These are phyloP conservation scores for Paraleonurus japonicus DNA, from an alignment of 257 asterid species.

Conservation along the genomic window DNA sequence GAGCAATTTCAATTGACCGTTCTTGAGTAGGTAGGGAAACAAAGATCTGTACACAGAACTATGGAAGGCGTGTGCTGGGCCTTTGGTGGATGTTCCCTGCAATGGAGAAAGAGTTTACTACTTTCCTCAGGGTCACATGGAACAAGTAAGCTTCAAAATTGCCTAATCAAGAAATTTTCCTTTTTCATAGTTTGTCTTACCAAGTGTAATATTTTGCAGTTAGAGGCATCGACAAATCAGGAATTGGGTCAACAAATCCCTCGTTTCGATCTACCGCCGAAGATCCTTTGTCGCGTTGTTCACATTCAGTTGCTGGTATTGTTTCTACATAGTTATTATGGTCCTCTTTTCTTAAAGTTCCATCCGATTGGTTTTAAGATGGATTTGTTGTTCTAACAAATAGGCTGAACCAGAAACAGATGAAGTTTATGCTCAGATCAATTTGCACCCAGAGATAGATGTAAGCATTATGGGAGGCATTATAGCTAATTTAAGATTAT, in stretches of 20 bases:
- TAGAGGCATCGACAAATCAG: conserved; percentile 82
- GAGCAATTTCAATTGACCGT: conserved; percentile 15
- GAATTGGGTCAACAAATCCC: conserved; percentile 61
- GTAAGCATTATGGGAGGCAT: conserved; percentile 35
- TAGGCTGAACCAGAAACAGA: conserved; percentile 84
- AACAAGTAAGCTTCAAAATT: conserved; percentile 48
- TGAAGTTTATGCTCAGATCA: conserved; percentile 85
- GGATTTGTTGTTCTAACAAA: background rate
- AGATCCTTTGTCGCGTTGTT: conserved; percentile 72
- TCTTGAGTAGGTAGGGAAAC: conserved; percentile 34
- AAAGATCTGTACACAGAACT: conserved; percentile 54
- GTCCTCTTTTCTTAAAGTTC: background rate
- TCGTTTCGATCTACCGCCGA: conserved; percentile 63
- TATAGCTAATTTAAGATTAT: background rate
- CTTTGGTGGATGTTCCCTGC: conserved; percentile 72
- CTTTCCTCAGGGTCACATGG: conserved; percentile 91
- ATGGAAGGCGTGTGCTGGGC: conserved; percentile 94
- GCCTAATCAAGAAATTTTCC: background rate
- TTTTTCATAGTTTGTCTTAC: conserved; percentile 12
- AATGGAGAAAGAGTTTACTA: conserved; percentile 62
- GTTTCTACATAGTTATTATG: background rate
- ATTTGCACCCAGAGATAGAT: conserved; percentile 65
- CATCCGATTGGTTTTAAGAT: background rate
- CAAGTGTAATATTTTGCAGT: conserved; percentile 37
- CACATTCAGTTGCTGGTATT: conserved; percentile 56